These are phyloP conservation scores for Trichophyton simii DNA, from an alignment of 2,329 filamentous ascomycete genomes.

Conservation along the genomic window DNA sequence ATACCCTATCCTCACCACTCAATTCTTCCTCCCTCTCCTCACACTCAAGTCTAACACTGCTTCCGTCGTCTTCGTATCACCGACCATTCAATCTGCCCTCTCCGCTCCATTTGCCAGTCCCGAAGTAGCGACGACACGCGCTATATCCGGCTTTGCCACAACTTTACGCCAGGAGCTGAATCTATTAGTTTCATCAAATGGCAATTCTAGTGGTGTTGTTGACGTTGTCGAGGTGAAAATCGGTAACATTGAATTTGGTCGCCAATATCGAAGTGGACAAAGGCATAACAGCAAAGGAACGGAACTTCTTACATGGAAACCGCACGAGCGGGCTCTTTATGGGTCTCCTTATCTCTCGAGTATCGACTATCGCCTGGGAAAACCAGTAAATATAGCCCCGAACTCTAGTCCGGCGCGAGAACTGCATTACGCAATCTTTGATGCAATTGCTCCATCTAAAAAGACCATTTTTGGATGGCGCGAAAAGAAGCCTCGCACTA, in stretches of 20 bases:
- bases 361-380: conserved; percentile 31
- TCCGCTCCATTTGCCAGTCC: conserved; percentile 46
- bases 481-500: conserved; percentile 39
- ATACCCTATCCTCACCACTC: conserved; percentile 75
- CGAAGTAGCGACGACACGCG: conserved; percentile 74
- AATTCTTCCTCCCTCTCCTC: conserved; percentile 74
- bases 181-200: conserved; percentile 42
- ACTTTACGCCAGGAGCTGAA: conserved; percentile 68
- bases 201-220: conserved; percentile 35
- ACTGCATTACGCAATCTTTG: conserved; percentile 79
- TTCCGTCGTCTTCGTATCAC: conserved; percentile 34
- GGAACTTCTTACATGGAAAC: conserved; percentile 50
- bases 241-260: conserved; percentile 75
- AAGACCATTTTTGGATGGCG: conserved; percentile 29
- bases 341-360: conserved; percentile 32
- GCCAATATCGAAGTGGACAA: conserved; percentile 39
- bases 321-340: conserved; percentile 42
- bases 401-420: conserved; percentile 62
- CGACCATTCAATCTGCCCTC: conserved; percentile 35
- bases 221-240: conserved; percentile 79
- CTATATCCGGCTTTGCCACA: conserved; percentile 72
- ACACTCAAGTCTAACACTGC: conserved; percentile 45
- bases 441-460: conserved; percentile 54
- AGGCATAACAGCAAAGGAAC: conserved; percentile 34
- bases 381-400: conserved; percentile 26